These are phyloP conservation scores for Schoenoplectus tabernaemontani DNA, from an alignment of 202 grass and related monocot genomes.

Conservation along the genomic window DNA sequence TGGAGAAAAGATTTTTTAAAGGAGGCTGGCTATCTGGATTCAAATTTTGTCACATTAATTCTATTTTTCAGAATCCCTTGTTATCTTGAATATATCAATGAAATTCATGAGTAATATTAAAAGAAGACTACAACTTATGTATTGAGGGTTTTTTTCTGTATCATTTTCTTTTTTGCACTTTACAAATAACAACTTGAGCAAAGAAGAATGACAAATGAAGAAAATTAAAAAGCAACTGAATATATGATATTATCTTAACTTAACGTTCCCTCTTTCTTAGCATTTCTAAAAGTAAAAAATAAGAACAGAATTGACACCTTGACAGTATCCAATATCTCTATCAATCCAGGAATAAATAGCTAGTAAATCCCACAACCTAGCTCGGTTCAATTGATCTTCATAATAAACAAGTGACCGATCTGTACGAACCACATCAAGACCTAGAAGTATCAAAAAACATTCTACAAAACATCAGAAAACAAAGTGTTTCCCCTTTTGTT, in stretches of 20 bases:
- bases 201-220: background rate
- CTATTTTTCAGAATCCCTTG: background rate
- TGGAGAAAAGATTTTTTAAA: background rate
- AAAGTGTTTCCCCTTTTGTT: background rate
- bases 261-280: background rate
- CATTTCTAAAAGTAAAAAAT: slow-evolving; percentile 10
- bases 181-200: background rate
- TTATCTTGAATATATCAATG: slow-evolving; percentile 8
- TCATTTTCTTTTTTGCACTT: background rate
- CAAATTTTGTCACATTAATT: background rate
- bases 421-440: slow-evolving; percentile 88
- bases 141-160: background rate
- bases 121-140: background rate
- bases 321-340: slow-evolving; percentile 90
- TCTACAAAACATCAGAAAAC: slow-evolving; percentile 3
- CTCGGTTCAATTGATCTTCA: slow-evolving; percentile 58
- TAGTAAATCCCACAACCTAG: slow-evolving; percentile 90
- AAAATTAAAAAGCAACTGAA: background rate
- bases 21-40: background rate
- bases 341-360: slow-evolving; percentile 94
- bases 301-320: slow-evolving; percentile 38
- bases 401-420: slow-evolving; percentile 94
- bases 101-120: background rate
- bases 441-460: slow-evolving; percentile 34
- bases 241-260: background rate